Evolutionary conservation across 805 yeast species (phyloP), one percentile per base, ranked within the genome.

Genomic region (Wickerhamomyces tratensis): DNA sequence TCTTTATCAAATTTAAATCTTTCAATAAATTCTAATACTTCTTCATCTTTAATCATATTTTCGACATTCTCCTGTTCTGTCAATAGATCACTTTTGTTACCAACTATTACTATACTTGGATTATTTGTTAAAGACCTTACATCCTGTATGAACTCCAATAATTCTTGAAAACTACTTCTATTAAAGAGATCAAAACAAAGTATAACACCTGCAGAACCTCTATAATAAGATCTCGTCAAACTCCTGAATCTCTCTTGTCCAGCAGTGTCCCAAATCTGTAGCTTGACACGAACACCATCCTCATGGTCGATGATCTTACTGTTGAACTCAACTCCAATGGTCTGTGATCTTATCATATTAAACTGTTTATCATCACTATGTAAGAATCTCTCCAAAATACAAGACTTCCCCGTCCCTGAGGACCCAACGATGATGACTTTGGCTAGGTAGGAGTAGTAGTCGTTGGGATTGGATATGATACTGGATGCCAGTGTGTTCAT

Each of bases 391-490:
- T 60, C 68, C 37, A 71, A 49, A n/a, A 71, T 53, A 27, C 71
- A 66, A 2, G 71, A 62, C 48, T 68, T 68, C 4, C 74, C 74
- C 35, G 65, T 62, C 0, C 71, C 68, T 2, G 71, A 62, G 1
- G 69, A 62, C 0, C 74, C 74, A 10, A 68, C 64, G 31, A 68
- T 52, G 34, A 70, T 70, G 15, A 65, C 62, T 37, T 69, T 69
- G 35, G 64, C 59, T 8, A 65, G 52, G 39, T 59, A 64, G 44
- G 64, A 67, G 42, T 65, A 65, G 15, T 45, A 39, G n/a, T 52
- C 58, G 26, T 44, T 6, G 7, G 34, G 34, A 31, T 31, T 31
- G 3, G n/a, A 11, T 12, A 31, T 8, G 13, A 31, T 31, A 12
- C 34, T 31, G 7, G 34, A 31, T 6, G 13, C 13, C 6, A 12